Base-by-base conservation (phyloP, 2,329 filamentous ascomycete genomes). In the Rhinocladiella similis region DNA sequence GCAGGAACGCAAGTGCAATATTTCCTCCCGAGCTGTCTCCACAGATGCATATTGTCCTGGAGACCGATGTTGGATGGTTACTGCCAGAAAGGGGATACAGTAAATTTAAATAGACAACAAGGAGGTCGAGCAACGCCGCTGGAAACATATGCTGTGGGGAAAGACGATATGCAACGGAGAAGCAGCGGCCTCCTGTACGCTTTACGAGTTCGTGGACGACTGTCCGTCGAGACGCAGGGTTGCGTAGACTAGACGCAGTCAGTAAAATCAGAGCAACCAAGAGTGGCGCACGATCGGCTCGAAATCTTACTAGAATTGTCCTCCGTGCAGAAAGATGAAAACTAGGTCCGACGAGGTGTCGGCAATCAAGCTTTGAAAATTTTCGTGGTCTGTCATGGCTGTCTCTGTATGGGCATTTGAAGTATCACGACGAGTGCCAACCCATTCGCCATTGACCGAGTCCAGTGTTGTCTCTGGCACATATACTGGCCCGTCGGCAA, bases 131-230 rank as follows among this genome's bases (percentile, higher is more conserved):
- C 3, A 78, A 60, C 1, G 72, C 73, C 2, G 75, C 69, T 6
- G 75, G 76, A 56, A 77, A 78, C 12, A 75, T 72, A 42, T 76
- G 67, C 47, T 78, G 73, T 9, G 76, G 75, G 1, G 74, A 73
- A 3, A 77, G 69, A 49, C 76, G 71, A 56, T 77, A 77, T 47
- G 72, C 68, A 29, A 78, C 70, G 16, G 73, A 76, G 22, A 77
- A 63, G n/a, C 68, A 68, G 4, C 69, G 71, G 10, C 72, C 71
- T 72, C 73, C 10, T 66, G 56, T 50, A 69, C 73, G 19, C 70
- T 72, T 1, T 75, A 59, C 36, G 68, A 69, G 19, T n/a, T 25
- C 25, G 13, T 71, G 59, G 38, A 71, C 69, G 25, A 68, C 57
- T n/a, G 66, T 54, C n/a, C 75, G 72, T 57, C 74, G 71, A 1